phyloP scores from a whole-genome alignment of 441 rosid species.

The Pelargonium australe region DNA sequence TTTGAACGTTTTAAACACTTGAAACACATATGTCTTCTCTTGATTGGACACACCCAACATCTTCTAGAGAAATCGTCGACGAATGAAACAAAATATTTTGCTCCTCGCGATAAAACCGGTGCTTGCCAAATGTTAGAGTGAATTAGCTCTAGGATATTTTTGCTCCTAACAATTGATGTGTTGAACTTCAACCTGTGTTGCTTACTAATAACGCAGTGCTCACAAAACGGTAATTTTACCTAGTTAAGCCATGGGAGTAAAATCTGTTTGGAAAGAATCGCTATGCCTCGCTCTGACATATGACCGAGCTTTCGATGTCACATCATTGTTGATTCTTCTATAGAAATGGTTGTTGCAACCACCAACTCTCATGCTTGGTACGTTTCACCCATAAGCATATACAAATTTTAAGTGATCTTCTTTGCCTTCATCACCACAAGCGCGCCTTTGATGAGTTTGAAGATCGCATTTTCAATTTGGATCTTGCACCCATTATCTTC shows the following conservation, averaged over 20 bases:
- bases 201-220: not conserved
- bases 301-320: not conserved
- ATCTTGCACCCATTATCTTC: not conserved
- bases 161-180: slow-evolving; percentile 3
- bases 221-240: not conserved
- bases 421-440: not conserved
- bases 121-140: slow-evolving; percentile 8
- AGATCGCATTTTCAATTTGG: too few relatives aligned
- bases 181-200: slow-evolving; percentile 5
- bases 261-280: too few relatives aligned
- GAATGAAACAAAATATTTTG: not conserved
- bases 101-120: not conserved
- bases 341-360: not conserved
- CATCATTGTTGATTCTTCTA: not conserved
- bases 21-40: slow-evolving; percentile 6
- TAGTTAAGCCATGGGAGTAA: too few relatives aligned
- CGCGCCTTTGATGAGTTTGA: not conserved
- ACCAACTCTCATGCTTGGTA: not conserved
- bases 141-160: not conserved
- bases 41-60: slow-evolving; percentile 10
- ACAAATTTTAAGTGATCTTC: slow-evolving; percentile 8
- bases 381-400: slow-evolving; percentile 5
- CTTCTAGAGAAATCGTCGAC: slow-evolving; percentile 9
- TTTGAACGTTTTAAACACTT: slow-evolving; percentile 5
- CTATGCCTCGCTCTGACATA: too few relatives aligned